Percentiles rank a stretch among this genome's conserved stretches.
Conservation (phyloP, 768 basidiomycete species). For the Pulveroboletus ravenelii region DNA sequence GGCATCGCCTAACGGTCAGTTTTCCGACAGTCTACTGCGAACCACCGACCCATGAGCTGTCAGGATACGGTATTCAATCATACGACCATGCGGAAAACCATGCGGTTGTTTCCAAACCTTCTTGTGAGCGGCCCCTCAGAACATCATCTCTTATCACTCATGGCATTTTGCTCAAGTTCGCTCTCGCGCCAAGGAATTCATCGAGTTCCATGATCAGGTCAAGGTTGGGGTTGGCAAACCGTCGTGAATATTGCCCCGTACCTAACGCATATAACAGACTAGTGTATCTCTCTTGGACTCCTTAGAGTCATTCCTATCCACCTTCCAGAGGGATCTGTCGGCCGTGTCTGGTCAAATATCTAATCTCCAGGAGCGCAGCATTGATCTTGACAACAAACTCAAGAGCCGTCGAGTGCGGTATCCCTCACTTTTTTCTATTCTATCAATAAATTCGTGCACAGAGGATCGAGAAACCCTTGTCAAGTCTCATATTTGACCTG, state of each 20-base stretch:
- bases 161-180: conserved; percentile 24
- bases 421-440: background rate
- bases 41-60: background rate
- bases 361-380: conserved; percentile 85
- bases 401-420: conserved; percentile 74
- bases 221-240: conserved; percentile 57
- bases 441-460: conserved; percentile 30
- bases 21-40: background rate
- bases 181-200: conserved; percentile 57
- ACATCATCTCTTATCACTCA: background rate
- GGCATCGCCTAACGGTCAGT: conserved; percentile 12
- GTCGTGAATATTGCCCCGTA: background rate
- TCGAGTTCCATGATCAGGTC: conserved; percentile 89
- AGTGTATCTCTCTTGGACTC: conserved; percentile 83
- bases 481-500: conserved; percentile 73
- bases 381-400: conserved; percentile 83
- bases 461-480: conserved; percentile 87
- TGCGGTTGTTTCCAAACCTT: background rate
- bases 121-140: conserved; percentile 13
- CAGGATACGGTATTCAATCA: conserved; percentile 5
- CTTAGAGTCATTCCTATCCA: conserved; percentile 86
- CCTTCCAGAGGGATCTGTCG: conserved; percentile 91
- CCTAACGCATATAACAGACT: conserved; percentile 47
- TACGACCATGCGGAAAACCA: conserved; percentile 1
- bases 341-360: conserved; percentile 96